Conservation (phyloP, 495 filamentous ascomycete species). For the Bathelium albidoporum region DNA sequence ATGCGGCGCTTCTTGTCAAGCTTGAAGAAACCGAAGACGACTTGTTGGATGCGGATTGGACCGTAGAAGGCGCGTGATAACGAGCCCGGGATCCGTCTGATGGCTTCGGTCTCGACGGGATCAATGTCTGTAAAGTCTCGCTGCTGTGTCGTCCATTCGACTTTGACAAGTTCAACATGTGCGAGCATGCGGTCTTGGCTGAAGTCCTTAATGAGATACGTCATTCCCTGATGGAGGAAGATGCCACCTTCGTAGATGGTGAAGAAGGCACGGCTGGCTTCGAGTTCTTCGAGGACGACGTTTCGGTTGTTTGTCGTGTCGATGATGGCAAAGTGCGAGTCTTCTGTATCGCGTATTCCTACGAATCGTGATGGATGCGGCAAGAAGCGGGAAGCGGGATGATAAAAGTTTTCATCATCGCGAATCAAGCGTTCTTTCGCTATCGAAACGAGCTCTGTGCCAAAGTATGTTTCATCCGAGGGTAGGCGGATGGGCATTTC, state of each 20-base stretch:
- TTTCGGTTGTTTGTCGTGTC: conserved; percentile 78
- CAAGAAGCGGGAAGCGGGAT: conserved; percentile 80
- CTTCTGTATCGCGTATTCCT: conserved; percentile 83
- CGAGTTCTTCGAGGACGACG: conserved; percentile 85
- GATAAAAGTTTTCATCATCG: conserved; percentile 71
- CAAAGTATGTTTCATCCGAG: conserved; percentile 72
- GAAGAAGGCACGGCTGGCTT: conserved; percentile 88
- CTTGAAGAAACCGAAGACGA: conserved; percentile 95
- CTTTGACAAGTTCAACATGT: conserved; percentile 65
- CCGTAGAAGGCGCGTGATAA: conserved; percentile 68
- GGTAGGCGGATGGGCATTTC: conserved; percentile 81
- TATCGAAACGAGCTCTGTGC: conserved; percentile 59
- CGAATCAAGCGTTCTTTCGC: conserved; percentile 63
- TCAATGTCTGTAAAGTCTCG: conserved; percentile 95
- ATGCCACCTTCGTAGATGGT: conserved; percentile 96
- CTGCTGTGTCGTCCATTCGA: conserved; percentile 91
- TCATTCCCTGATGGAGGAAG: conserved; percentile 89
- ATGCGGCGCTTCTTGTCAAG: conserved; percentile 70
- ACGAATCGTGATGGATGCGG: conserved; percentile 76
- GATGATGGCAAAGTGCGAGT: conserved; percentile 85
- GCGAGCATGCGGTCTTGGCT: conserved; percentile 68
- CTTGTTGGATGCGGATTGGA: conserved; percentile 66
- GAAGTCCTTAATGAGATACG: conserved; percentile 85
- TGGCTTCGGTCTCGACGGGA: conserved; percentile 76
- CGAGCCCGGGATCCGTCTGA: conserved; percentile 53